These are phyloP conservation scores for Fusarium hostae DNA, from an alignment of 2,329 filamentous ascomycete species.

Conservation along the genomic window DNA sequence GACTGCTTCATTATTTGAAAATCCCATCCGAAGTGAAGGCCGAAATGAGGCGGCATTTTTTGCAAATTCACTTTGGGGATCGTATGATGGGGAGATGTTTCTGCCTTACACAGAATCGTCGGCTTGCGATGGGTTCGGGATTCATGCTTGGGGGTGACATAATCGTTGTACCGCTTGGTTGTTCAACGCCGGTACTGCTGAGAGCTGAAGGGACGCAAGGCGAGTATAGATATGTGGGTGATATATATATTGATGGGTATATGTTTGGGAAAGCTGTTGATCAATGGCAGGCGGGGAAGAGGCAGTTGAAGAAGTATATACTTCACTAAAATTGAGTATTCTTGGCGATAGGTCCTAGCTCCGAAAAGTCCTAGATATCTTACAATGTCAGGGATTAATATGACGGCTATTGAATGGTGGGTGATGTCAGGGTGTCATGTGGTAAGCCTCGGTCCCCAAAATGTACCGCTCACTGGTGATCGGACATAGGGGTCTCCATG, in stretches of 20 bases:
- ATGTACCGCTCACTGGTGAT: not conserved
- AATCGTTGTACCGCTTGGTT: slow-evolving; percentile 17
- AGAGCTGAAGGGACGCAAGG: slow-evolving; percentile 14
- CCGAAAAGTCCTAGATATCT: not conserved
- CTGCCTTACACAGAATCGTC: slow-evolving; percentile 8
- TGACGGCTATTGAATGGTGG: not conserved
- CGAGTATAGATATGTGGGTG: slow-evolving; percentile 18
- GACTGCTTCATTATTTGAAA: not conserved
- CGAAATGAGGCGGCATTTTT: slow-evolving; percentile 1
- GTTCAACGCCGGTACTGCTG: slow-evolving; percentile 23
- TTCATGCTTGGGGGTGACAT: slow-evolving; percentile 26
- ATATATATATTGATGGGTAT: slow-evolving; percentile 23
- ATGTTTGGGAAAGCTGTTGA: slow-evolving; percentile 22
- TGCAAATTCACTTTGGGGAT: slow-evolving; percentile 17
- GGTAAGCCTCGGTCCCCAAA: not conserved
- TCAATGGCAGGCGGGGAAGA: slow-evolving; percentile 6
- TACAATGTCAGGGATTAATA: too few species aligned
- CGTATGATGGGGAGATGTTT: slow-evolving; percentile 24
- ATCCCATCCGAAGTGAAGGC: not conserved
- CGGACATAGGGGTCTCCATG: not conserved
- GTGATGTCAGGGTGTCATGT: not conserved
- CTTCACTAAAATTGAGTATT: not conserved
- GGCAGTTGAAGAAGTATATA: slow-evolving; percentile 13
- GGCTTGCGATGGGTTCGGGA: slow-evolving; percentile 16
- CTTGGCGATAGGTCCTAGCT: accelerated